phyloP scores from a whole-genome alignment of 768 basidiomycete genomes.

The Rubroboletus satanas region DNA sequence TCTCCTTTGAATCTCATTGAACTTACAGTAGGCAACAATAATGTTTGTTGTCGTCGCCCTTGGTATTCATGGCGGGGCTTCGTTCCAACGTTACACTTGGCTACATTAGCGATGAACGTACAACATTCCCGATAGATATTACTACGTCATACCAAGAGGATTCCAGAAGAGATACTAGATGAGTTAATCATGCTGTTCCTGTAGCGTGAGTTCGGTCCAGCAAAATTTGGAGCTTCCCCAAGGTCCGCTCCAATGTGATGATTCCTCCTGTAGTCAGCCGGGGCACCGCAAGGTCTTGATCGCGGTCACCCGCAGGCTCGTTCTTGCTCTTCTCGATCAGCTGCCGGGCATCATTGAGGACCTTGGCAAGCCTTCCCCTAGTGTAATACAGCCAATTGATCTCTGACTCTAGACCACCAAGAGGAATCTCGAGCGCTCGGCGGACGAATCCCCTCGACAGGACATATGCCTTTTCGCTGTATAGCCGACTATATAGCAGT shows the following conservation, averaged over 20 bases:
- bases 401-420: constrained; percentile 66
- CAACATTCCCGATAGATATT: constrained; percentile 27
- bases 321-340: constrained; percentile 68
- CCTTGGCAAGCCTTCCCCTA: constrained; percentile 61
- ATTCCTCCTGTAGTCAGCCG: constrained; percentile 75
- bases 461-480: constrained; percentile 91
- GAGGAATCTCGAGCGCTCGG: constrained; percentile 81
- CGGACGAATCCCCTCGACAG: constrained; percentile 86
- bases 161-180: constrained; percentile 14
- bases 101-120: constrained; percentile 26
- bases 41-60: constrained; percentile 4
- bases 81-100: constrained; percentile 6
- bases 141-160: constrained; percentile 19
- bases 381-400: constrained; percentile 70
- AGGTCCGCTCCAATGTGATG: constrained; percentile 71
- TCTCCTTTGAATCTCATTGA: neutral
- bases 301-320: constrained; percentile 22
- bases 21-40: constrained; percentile 3
- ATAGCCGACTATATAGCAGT: constrained; percentile 62
- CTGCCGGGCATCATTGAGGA: constrained; percentile 55
- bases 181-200: constrained; percentile 13
- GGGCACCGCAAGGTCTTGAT: constrained; percentile 59
- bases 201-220: constrained; percentile 18
- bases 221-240: constrained; percentile 58
- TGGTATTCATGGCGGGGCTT: neutral